These are phyloP conservation scores for Ophiostoma ulmi DNA, from an alignment of 2,329 filamentous ascomycete species.

Conservation along the genomic window DNA sequence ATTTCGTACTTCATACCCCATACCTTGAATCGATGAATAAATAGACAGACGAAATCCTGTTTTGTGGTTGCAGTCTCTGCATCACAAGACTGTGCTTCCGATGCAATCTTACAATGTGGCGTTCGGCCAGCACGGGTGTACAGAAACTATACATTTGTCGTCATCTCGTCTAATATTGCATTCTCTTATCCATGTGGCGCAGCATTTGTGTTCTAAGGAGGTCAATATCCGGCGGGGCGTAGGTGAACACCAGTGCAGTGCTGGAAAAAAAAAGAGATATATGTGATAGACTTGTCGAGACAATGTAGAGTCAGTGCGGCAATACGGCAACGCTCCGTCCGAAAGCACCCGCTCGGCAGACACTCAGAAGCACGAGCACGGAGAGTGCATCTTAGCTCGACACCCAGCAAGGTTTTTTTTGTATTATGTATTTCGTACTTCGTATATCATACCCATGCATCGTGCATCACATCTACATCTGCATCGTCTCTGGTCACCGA, in stretches of 20 bases:
- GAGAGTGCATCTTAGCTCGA: background rate
- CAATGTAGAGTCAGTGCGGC: background rate
- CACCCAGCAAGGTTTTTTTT: background rate
- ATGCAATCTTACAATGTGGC: conserved; percentile 2
- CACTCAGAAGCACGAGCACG: background rate
- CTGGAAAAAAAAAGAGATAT: too few relatives aligned
- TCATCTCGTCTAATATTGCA: background rate
- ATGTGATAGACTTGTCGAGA: too few relatives aligned
- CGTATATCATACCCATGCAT: background rate
- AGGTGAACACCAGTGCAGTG: background rate
- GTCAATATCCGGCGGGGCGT: background rate
- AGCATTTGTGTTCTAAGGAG: background rate
- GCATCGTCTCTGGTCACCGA: background rate
- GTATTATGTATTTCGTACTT: background rate
- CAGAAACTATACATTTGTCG: background rate
- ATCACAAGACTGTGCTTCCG: background rate
- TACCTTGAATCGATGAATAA: background rate
- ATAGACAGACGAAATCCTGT: background rate
- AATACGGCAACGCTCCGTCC: background rate
- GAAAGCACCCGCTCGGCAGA: background rate
- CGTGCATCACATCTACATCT: background rate
- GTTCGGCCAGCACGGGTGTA: background rate
- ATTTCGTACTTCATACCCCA: background rate
- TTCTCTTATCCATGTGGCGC: background rate
- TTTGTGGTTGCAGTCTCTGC: background rate